Percentiles rank a stretch among this genome's conserved stretches.
Evolutionary conservation across 2,329 filamentous ascomycete genomes (phyloP).

Genomic region (Pleoardoris graminearum): DNA sequence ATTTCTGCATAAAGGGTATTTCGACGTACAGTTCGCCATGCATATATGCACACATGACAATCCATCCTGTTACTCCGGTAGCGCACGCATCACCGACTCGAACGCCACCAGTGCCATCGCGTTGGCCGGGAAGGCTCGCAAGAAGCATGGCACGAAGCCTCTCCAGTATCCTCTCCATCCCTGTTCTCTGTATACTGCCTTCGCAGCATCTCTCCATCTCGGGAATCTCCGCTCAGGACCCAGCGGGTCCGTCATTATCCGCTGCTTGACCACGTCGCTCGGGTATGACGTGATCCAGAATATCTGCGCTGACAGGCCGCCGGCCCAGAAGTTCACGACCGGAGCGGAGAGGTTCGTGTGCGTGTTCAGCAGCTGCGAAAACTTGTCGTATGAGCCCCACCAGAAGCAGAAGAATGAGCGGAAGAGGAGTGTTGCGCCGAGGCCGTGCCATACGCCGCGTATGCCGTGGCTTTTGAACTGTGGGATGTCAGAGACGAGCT

Average conservation of each 20-base stretch:
- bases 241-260: constrained; percentile 93
- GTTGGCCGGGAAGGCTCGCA: constrained; percentile 94
- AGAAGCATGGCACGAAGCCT: constrained; percentile 90
- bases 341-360: constrained; percentile 74
- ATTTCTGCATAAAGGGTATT: neutral
- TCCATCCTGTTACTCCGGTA: constrained; percentile 31
- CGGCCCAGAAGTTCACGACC: constrained; percentile 94
- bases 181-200: constrained; percentile 72
- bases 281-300: constrained; percentile 96
- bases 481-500: neutral
- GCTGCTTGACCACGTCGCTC: constrained; percentile 90
- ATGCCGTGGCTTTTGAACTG: constrained; percentile 68
- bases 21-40: neutral
- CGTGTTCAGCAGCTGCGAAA: constrained; percentile 69
- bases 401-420: constrained; percentile 95
- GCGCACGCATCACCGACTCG: constrained; percentile 79
- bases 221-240: constrained; percentile 66
- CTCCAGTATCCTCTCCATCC: constrained; percentile 85
- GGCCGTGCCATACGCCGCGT: constrained; percentile 79
- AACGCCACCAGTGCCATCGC: constrained; percentile 91
- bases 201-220: constrained; percentile 79
- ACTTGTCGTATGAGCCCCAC: constrained; percentile 94
- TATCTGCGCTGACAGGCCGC: constrained; percentile 86
- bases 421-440: constrained; percentile 84
- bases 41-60: neutral